Base-by-base conservation (phyloP, 2,329 filamentous ascomycete species). In the Claviceps digitariae region DNA sequence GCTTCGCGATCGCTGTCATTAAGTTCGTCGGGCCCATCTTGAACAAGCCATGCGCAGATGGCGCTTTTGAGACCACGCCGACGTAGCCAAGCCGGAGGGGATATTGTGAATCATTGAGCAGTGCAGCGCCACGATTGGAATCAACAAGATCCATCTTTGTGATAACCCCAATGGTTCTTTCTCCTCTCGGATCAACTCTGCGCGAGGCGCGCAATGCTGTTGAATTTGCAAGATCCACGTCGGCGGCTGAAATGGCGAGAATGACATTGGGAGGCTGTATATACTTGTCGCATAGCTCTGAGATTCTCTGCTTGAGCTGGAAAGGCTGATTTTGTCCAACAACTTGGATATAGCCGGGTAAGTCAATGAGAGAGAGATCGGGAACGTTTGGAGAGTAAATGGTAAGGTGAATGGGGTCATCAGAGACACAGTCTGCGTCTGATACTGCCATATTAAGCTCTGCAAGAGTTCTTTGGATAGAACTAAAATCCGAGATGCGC, bases 141-240 rank as follows among this genome's bases (percentile, higher is more conserved):
- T 97, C 91, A 8, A 98, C 90, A 23, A 98, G 76, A 63, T 98
- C 93, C 91, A 98, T 96, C 72, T 98, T 98, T 3, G 93, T 98
- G 44, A 98, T 84, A n/a, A 98, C 93, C 46, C 93, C 93, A 64
- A 98, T 98, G 0, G 93, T 98, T 57, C 93, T 80, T 70, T 98
- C 93, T 52, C 93, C 93, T 56, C 93, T 79, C 1, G 93, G 93
- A 63, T 98, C 93, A 29, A 97, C 90, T 60, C 91, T 81, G 57
- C 93, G 81, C 60, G 90, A 95, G 20, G 93, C 90, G 60, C 90
- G 79, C 25, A 98, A 71, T 6, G 93, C 90, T 7, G 93, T 93
- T 1, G 93, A 98, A 67, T 98, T 98, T 23, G 93, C 93, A 54
- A 98, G 71, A 73, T 98, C 93, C 20, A 98, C 93, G 69, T 98